Evolutionary conservation across 805 yeast genomes (phyloP).

Genomic region (Hermanozyma aechmeae): DNA sequence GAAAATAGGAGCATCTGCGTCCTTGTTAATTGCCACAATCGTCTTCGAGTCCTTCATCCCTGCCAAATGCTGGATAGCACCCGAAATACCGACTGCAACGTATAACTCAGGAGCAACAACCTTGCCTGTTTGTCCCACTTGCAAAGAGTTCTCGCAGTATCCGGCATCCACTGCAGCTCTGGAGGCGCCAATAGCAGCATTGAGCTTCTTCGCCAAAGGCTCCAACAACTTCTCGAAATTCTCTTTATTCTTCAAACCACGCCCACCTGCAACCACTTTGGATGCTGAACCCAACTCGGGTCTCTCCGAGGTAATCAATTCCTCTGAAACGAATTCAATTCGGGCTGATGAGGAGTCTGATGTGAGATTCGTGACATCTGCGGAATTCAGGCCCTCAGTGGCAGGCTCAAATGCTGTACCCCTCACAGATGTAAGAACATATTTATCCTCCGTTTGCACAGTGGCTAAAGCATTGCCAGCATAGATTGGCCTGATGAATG

Average conservation of each 20-base stretch:
- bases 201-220: constrained; percentile 76
- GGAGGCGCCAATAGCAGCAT: constrained; percentile 95
- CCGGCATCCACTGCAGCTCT: constrained; percentile 98
- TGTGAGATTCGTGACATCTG: constrained; percentile 30
- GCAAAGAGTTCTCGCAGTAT: constrained; percentile 89
- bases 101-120: constrained; percentile 95
- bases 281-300: constrained; percentile 86
- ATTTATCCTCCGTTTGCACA: constrained; percentile 58
- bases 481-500: constrained; percentile 88
- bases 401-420: constrained; percentile 65
- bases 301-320: constrained; percentile 67
- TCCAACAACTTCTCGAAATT: constrained; percentile 66
- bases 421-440: constrained; percentile 69
- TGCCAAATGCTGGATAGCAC: constrained; percentile 97
- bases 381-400: constrained; percentile 36
- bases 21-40: constrained; percentile 91
- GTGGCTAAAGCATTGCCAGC: constrained; percentile 93
- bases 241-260: constrained; percentile 86
- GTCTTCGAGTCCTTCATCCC: constrained; percentile 96
- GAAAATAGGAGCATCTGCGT: constrained; percentile 89
- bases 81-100: constrained; percentile 88
- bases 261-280: constrained; percentile 83
- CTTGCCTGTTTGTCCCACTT: constrained; percentile 97
- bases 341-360: no score
- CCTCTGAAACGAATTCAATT: constrained; percentile 74